Base-by-base conservation (phyloP, 1,139 yeast species). In the Suhomyces terraborum region DNA sequence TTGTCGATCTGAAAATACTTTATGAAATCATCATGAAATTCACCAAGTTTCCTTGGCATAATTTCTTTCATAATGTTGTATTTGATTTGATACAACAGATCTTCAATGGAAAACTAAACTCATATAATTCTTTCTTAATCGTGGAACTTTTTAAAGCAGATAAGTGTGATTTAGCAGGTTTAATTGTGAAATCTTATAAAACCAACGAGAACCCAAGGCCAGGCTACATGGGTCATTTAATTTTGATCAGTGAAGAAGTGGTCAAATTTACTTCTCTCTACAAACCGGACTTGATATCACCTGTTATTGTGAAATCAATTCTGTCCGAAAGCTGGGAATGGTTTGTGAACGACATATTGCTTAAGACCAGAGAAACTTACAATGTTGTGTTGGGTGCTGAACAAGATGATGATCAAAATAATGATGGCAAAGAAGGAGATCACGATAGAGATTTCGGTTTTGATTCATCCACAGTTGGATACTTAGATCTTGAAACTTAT, bases 61-160 rank as follows among this genome's bases (percentile, higher is more conserved):
- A 73, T 42, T 73, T 73, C 51, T 73, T 72, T 55, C 79, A 73
- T 49, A 73, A 73, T 50, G 78, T 73, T 17, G 77, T 73, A 6
- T 73, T 73, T 58, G 79, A 73, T 50, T 40, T 73, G 43, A 62
- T 73, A 17, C 79, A 73, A 48, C 78, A 73, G 47, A 69, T 73
- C 6, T 73, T 73, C 51, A 73, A 73, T 52, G 79, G 77, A 3
- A 73, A 73, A 45, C 59, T 73, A 42, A 72, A 72, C 46, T 71
- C 77, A 4, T 73, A 71, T 50, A 73, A 73, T 45, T 72, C 77
- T 0, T 73, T 73, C 41, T 60, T 73, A 43, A 73, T 73, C 35
- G 73, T 72, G 26, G 75, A 72, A 36, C 53, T 73, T 25, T 73
- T 73, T 43, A 58, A 58, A 34, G 45, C 52, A 1, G 60, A 60